Conservation (phyloP, 306 rosid species). For the Quercus dentata region DNA sequence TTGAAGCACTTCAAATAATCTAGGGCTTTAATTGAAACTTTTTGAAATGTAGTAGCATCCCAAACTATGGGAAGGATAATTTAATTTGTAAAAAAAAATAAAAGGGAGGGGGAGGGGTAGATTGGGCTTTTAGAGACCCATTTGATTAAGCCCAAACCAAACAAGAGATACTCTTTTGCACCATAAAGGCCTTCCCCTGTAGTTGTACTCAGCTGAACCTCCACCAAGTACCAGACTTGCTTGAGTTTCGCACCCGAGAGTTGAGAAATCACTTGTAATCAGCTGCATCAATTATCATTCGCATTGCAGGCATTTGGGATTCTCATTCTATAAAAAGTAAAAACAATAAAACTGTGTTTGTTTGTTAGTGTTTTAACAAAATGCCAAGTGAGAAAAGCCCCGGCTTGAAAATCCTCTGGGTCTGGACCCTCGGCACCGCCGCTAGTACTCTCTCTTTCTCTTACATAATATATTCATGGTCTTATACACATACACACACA, state of each 20-base stretch:
- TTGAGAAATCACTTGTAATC: too few species aligned
- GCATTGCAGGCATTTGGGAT: not conserved
- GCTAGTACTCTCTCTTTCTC: constrained; percentile 35
- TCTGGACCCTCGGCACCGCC: constrained; percentile 92
- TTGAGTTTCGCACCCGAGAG: too few species aligned
- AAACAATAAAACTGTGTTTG: not conserved
- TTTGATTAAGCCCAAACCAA: not conserved
- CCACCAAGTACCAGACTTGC: too few species aligned
- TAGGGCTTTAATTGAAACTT: too few species aligned
- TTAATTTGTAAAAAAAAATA: not conserved
- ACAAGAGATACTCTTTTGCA: too few species aligned
- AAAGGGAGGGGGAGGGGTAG: not conserved
- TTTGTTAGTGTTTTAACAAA: not conserved
- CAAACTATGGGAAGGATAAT: too few species aligned
- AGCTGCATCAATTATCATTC: too few species aligned
- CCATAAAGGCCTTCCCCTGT: not conserved
- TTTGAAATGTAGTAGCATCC: too few species aligned
- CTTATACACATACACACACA: not conserved
- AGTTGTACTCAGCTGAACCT: not conserved
- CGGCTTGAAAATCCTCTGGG: constrained; percentile 81
- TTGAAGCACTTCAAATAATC: too few species aligned
- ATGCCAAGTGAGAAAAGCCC: constrained; percentile 76
- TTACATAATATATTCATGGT: not conserved
- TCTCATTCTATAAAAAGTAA: too few species aligned
- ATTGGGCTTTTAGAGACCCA: not conserved